Conservation (phyloP, 2,329 filamentous ascomycete genomes). For the Penicillium sp. region DNA sequence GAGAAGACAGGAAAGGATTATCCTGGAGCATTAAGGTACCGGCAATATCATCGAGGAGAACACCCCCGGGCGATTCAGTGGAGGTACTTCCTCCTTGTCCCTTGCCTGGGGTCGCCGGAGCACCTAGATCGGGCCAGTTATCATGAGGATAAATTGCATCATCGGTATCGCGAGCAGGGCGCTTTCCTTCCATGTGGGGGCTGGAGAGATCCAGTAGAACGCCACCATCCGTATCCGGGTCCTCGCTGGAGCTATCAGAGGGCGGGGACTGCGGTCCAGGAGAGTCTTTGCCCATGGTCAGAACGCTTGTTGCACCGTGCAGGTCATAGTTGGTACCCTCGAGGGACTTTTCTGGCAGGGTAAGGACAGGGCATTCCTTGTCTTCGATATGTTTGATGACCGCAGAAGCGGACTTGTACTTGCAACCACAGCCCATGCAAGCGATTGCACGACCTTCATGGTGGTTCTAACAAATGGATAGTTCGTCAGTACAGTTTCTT, state of each 20-base stretch:
- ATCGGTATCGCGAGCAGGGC: neutral
- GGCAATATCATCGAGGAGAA: neutral
- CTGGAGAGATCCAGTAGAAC: neutral
- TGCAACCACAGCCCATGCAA: slow-evolving; percentile 48
- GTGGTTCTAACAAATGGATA: slow-evolving; percentile 42
- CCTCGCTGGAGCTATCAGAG: slow-evolving; percentile 41
- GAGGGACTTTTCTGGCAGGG: slow-evolving; percentile 39
- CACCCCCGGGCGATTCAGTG: neutral
- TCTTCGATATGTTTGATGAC: slow-evolving; percentile 57
- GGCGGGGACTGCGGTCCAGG: neutral
- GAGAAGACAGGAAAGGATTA: neutral
- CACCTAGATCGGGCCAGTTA: neutral
- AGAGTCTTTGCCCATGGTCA: neutral
- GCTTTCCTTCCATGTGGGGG: neutral
- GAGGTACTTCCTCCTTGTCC: neutral
- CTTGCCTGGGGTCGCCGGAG: neutral
- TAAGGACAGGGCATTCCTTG: slow-evolving; percentile 49
- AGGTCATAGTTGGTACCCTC: neutral
- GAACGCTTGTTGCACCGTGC: neutral
- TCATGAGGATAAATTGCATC: neutral
- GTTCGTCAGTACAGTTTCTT: neutral
- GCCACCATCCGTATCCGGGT: slow-evolving; percentile 41
- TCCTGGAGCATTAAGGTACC: neutral
- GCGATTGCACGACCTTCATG: slow-evolving; percentile 49
- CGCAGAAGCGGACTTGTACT: slow-evolving; percentile 49